Evolutionary conservation across 352 stramenopile genomes (phyloP), one percentile per base, ranked within the genome.

Genomic region (Globisporangium abappressorium): DNA sequence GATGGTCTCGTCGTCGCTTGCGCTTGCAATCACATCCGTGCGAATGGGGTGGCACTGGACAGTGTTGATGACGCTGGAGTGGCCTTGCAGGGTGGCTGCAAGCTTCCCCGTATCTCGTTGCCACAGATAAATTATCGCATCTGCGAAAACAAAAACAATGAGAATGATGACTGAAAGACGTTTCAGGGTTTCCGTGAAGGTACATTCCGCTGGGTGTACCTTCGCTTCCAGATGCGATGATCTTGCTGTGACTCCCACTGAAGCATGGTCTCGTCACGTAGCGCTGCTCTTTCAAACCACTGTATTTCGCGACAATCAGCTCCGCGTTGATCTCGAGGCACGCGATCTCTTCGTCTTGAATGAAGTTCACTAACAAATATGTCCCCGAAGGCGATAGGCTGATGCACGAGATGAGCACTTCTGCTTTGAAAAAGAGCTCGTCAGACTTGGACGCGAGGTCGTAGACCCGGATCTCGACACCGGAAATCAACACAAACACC

Each of bases 1-100:
- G 22, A 94, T 65, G 2, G 84, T 93, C 55, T 91, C 83, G 57
- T 94, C 87, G 67, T 94, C 87, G 38, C 84, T 91, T 57, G 83
- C 85, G 30, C 78, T 91, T 5, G 78, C 85, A 49, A 94, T 65
- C 20, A 94, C 59, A 43, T 90, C 73, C 5, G 68, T 55, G 57
- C 76, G 72, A 12, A 78, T 26, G 7, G 87, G 87, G 56, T 94
- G 84, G 20, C 72, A 73, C 8, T 76, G 71, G 2, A 92, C 80
- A n/a, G 79, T 79, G 70, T 92, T 94, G 24, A 94, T 76, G 49
- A 89, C 77, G 56, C 85, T 89, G 1, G 86, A 80, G 64, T 94
- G 86, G 8, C 77, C 77, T 11, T 81, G 67, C 3, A 89, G 53
- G 11, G 76, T 72, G 8, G 65, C 62, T 14, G 79, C 57, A n/a